Percentiles rank a stretch among this genome's conserved stretches.
These are phyloP conservation scores for Periconia sp. DNA, from an alignment of 2,329 filamentous ascomycete genomes.

Conservation along the genomic window DNA sequence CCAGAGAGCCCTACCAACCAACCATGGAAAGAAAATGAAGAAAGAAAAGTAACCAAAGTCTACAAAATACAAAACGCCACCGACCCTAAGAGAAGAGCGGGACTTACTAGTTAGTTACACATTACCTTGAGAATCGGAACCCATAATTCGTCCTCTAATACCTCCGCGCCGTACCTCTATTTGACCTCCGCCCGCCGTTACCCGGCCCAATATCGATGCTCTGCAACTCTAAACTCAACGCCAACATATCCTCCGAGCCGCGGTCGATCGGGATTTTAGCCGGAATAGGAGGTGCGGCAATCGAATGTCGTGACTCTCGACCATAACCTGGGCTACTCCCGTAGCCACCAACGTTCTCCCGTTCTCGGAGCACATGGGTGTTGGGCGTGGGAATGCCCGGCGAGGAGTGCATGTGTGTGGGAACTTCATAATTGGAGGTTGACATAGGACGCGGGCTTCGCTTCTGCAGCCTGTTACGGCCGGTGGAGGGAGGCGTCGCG, in stretches of 20 bases:
- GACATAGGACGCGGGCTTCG: conserved; percentile 25
- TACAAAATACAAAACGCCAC: conserved; percentile 2
- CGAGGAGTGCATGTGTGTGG: conserved; percentile 11
- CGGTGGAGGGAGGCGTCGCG: conserved; percentile 17
- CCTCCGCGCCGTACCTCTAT: conserved; percentile 6
- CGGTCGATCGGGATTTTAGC: conserved; percentile 66
- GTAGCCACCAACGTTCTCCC: conserved; percentile 37
- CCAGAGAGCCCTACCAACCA: not conserved
- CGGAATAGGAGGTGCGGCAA: conserved; percentile 62
- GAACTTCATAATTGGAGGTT: conserved; percentile 14
- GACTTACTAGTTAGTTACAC: conserved; percentile 3
- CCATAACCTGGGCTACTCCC: conserved; percentile 30
- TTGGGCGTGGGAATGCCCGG: conserved; percentile 20
- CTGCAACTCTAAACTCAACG: conserved; percentile 71
- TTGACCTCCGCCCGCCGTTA: conserved; percentile 21
- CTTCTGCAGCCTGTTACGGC: conserved; percentile 33
- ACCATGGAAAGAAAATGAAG: too few species aligned
- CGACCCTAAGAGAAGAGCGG: not conserved
- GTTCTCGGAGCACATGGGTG: conserved; percentile 35
- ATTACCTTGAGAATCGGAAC: not conserved
- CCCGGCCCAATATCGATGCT: conserved; percentile 49
- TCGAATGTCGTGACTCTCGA: conserved; percentile 14
- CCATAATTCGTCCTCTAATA: conserved; percentile 3
- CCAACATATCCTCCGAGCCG: conserved; percentile 51
- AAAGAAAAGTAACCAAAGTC: not conserved